Evolutionary conservation across 768 basidiomycete species (phyloP).

Genomic region (Dictyophora rubrovolvata): DNA sequence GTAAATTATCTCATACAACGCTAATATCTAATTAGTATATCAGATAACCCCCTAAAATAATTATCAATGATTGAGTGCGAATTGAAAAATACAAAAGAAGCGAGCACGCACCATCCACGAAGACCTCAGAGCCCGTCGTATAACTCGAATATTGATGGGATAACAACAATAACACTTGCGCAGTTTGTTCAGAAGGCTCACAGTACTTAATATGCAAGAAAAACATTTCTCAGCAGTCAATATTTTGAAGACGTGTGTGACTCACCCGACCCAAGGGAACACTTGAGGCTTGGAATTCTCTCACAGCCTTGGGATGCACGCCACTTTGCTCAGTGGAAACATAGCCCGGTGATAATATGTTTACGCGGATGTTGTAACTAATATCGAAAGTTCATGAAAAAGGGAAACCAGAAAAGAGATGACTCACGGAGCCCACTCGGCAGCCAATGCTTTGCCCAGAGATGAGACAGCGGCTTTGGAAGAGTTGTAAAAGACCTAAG

Average conservation of each 20-base stretch:
- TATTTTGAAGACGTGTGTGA: background rate
- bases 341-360: slow-evolving; percentile 6
- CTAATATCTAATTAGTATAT: background rate
- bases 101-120: background rate
- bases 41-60: background rate
- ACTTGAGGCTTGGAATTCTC: slow-evolving; percentile 3
- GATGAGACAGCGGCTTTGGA: slow-evolving; percentile 9
- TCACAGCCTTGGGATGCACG: slow-evolving; percentile 3
- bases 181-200: slow-evolving; percentile 1
- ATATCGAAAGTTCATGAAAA: background rate
- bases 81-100: background rate
- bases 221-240: background rate
- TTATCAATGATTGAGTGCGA: background rate
- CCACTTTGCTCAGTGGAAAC: slow-evolving; percentile 6
- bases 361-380: slow-evolving; percentile 4
- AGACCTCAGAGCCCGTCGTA: slow-evolving; percentile 6
- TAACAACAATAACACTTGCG: slow-evolving; percentile 1
- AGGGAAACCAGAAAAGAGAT: background rate
- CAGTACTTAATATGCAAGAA: background rate
- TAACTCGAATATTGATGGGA: slow-evolving; percentile 6
- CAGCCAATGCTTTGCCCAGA: slow-evolving; percentile 4
- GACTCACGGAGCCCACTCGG: slow-evolving; percentile 6
- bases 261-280: slow-evolving; percentile 3
- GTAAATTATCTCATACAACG: too few species aligned
- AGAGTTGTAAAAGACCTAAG: slow-evolving; percentile 7